Base-by-base conservation (phyloP, 345 rosid species). In the Aurinia saxatilis region DNA sequence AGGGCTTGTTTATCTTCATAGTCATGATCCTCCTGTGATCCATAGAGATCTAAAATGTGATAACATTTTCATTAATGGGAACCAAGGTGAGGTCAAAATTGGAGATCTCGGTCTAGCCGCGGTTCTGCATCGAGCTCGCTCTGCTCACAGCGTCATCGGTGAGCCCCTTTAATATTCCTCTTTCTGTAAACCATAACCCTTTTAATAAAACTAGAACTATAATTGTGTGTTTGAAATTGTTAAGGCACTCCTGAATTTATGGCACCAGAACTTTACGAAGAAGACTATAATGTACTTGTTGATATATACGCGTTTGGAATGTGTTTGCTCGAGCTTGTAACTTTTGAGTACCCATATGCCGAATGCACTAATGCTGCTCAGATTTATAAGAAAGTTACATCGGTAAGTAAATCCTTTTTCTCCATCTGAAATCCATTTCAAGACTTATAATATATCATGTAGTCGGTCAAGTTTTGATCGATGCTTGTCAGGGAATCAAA, bases 211-310 rank as follows among this genome's bases (percentile, higher is more conserved):
- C 61, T 55, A 9, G 56, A 31, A 48, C 61, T 55, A 38, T 11
- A 47, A 16, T 16, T 56, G 8, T 57, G 35, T 42, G 19, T 47
- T 58, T 63, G 48, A 2, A 49, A 63, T n/a, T 56, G 9, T 50
- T 47, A 52, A 90, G 99, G 98, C 54, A 95, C 99, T 49, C 99
- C 99, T 11, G 99, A 88, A 31, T 95, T 88, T 71, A 95, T 95
- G 99, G 99, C 99, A 3, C 99, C 99, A 0, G 99, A 95, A 74
- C 91, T 95, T 56, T 90, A 95, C 37, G 97, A 95, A 61, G 99
- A 95, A 69, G 96, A 95, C 61, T 95, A 95, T 61, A 88, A 86
- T 49, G 97, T 88, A 72, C 96, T 95, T 30, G 96, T 90, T 15
- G 99, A 95, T 75, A 86, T 95, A 66, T 95, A 95, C 49, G 86